Base-by-base conservation (phyloP, 371 early-diverging fungal genomes). In the Rhizopus microsporus region DNA sequence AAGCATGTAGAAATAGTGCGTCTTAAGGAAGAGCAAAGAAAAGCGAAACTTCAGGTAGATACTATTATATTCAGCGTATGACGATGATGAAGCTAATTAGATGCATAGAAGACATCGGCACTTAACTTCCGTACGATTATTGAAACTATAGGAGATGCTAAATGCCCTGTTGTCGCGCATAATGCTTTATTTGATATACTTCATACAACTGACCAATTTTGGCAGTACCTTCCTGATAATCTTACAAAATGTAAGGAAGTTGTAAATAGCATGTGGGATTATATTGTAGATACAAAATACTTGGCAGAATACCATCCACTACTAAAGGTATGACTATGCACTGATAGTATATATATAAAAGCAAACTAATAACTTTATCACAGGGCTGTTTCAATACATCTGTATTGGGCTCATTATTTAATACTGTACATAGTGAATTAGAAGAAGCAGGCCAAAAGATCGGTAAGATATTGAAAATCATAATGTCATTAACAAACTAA, bases 151-250 rank as follows among this genome's bases (percentile, higher is more conserved):
- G 75, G 81, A 32, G 67, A 71, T 7, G 74, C 85, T 9, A 69
- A 81, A 29, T 90, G 91, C 42, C 93, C 93, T 1, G 79, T 95
- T 1, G 75, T 92, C 8, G 91, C 91, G 8, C 95, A 95, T 63
- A 95, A 95, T 66, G 82, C 89, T 67, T 72, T 84, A 17, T 78
- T 89, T 38, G 95, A 95, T 69, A 62, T 93, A 13, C 80, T 83
- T 43, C 92, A 92, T 45, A 87, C 88, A 0, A 69, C 82, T 30
- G 79, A 88, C n/a, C 87, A 90, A 56, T 93, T 95, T 66, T 75
- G 85, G 68, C 65, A 74, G n/a, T 73, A 74, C 29, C 68, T 95
- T 12, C 93, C 94, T 0, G 65, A 72, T 3, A 66, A 79, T 5
- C 61, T 89, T 6, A 54, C 56, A 0, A 89, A 81, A 5, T 91